Percentiles rank a stretch among this genome's conserved stretches.
phyloP scores from a whole-genome alignment of 805 yeast species.

The Pichia manshurica region DNA sequence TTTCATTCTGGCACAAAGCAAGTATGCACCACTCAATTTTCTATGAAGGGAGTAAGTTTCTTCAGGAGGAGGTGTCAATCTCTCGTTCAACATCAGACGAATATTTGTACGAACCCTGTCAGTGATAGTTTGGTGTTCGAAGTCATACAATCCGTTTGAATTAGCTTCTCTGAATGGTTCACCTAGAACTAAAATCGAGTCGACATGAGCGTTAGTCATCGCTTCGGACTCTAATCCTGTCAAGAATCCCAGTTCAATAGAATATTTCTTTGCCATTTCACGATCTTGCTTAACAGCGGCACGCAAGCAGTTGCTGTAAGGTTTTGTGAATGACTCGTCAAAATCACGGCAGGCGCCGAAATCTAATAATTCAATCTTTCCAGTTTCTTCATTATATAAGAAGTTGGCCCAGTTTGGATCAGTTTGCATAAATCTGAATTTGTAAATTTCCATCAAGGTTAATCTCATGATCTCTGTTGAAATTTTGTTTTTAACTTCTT shows the following conservation, averaged over 20 bases:
- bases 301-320: constrained; percentile 66
- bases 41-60: constrained; percentile 96
- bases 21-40: constrained; percentile 88
- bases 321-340: constrained; percentile 55
- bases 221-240: constrained; percentile 85
- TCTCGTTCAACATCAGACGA: constrained; percentile 81
- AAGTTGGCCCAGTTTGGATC: constrained; percentile 99
- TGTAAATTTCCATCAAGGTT: constrained; percentile 78
- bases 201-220: constrained; percentile 90
- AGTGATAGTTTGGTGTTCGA: constrained; percentile 82
- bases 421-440: constrained; percentile 91
- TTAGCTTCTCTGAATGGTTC: constrained; percentile 75
- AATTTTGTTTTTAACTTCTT: constrained; percentile 70
- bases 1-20: constrained; percentile 77
- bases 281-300: constrained; percentile 71
- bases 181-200: constrained; percentile 82
- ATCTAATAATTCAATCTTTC: constrained; percentile 79
- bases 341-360: constrained; percentile 93
- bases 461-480: constrained; percentile 83
- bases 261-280: constrained; percentile 54
- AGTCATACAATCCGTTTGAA: constrained; percentile 56
- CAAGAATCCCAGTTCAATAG: constrained; percentile 74
- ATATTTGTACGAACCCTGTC: constrained; percentile 87
- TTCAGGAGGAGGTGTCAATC: constrained; percentile 96
- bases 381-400: constrained; percentile 65